Evolutionary conservation across 1,284 basidiomycete species (phyloP).

Genomic region (Lentinus polychrous): DNA sequence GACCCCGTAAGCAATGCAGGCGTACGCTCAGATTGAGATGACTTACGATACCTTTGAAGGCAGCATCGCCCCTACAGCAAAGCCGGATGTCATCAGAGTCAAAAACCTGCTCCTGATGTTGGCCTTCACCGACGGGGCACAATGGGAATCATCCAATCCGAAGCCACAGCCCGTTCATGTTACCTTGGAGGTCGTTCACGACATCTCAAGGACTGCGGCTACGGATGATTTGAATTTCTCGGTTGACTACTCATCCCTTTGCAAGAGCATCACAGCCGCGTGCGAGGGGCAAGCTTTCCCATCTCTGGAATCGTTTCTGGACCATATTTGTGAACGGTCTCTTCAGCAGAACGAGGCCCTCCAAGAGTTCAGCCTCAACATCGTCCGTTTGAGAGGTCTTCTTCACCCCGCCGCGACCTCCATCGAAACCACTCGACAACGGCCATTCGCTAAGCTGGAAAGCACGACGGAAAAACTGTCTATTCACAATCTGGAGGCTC

Average conservation of each 20-base stretch:
- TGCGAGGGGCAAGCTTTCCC: conserved; percentile 26
- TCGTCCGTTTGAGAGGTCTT: conserved; percentile 46
- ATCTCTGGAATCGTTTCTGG: conserved; percentile 36
- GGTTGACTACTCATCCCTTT: conserved; percentile 52
- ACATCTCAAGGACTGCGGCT: conserved; percentile 44
- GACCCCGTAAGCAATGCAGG: too few species aligned
- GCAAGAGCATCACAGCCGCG: conserved; percentile 25
- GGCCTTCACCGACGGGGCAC: conserved; percentile 33
- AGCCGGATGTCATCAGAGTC: conserved; percentile 37
- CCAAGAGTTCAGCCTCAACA: conserved; percentile 31
- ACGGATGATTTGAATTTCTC: conserved; percentile 54
- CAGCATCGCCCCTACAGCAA: conserved; percentile 9
- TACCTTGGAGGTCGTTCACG: conserved; percentile 48
- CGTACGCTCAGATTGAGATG: too few species aligned
- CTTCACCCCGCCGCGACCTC: conserved; percentile 45
- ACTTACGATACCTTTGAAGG: too few species aligned
- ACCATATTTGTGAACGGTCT: conserved; percentile 36
- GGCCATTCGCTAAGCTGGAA: not conserved
- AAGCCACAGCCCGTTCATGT: conserved; percentile 53
- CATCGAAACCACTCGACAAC: conserved; percentile 27
- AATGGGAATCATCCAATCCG: conserved; percentile 31
- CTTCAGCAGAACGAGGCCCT: conserved; percentile 32
- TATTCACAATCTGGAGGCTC: conserved; percentile 47
- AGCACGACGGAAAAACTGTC: conserved; percentile 25
- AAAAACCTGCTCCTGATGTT: conserved; percentile 40